A percentile compares a stretch with the other conserved stretches of the same genome.
Evolutionary conservation across 2,329 filamentous ascomycete species (phyloP).

Genomic region (Sporothrix sp.): DNA sequence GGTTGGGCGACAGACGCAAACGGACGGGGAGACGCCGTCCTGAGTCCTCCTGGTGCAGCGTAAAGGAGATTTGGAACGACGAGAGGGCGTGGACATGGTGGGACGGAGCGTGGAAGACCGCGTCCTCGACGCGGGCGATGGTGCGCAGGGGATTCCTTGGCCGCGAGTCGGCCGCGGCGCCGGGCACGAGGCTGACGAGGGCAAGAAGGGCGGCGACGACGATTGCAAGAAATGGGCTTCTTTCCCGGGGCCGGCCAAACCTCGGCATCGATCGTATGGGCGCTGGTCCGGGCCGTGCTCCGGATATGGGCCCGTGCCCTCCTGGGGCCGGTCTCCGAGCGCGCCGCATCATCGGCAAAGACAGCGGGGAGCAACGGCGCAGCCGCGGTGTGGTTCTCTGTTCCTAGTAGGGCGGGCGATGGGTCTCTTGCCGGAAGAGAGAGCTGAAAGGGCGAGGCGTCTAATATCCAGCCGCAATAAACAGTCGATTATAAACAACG

Average conservation of each 20-base stretch:
- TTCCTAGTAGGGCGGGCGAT: not conserved
- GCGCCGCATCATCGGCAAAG: conserved; percentile 4
- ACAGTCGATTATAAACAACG: no score
- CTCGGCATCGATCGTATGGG: no score
- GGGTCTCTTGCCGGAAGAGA: no score
- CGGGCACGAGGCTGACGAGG: conserved; percentile 6
- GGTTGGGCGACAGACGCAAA: conserved; percentile 76
- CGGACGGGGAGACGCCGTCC: conserved; percentile 60
- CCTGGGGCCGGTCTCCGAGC: not conserved
- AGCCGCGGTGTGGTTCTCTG: not conserved
- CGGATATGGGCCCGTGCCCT: not conserved
- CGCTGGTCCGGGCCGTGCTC: not conserved
- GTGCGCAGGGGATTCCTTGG: conserved; percentile 68
- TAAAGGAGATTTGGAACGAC: conserved; percentile 76
- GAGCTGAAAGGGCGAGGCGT: no score
- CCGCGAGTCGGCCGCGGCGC: conserved; percentile 53
- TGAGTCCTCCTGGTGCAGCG: conserved; percentile 47
- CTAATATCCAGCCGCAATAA: no score
- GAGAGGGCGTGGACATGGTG: conserved; percentile 72
- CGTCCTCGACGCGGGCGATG: conserved; percentile 62
- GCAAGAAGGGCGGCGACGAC: conserved; percentile 2
- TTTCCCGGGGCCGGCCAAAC: no score
- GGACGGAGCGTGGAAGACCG: conserved; percentile 67
- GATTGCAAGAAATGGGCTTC: not conserved
- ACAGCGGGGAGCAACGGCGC: not conserved